Conservation (phyloP, 2,329 filamentous ascomycete species). For the Fusarium sp. region DNA sequence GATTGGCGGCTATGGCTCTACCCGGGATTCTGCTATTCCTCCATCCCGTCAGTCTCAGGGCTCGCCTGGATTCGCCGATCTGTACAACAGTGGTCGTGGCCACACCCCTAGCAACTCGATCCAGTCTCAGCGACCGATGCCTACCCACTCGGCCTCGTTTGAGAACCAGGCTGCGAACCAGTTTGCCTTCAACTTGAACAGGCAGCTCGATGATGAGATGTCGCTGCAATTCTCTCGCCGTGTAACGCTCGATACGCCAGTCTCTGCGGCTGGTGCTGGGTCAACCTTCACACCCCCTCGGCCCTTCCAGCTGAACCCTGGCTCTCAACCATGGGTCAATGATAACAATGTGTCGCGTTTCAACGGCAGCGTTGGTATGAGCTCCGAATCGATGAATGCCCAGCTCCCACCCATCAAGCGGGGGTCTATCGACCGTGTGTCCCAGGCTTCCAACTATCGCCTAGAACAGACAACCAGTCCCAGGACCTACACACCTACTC, state of each 20-base stretch:
- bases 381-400: constrained; percentile 50
- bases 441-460: constrained; percentile 52
- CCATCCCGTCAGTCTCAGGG: constrained; percentile 69
- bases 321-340: constrained; percentile 63
- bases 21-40: constrained; percentile 70
- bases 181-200: constrained; percentile 56
- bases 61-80: constrained; percentile 56
- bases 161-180: constrained; percentile 60
- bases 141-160: constrained; percentile 64
- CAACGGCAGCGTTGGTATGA: constrained; percentile 52
- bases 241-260: constrained; percentile 54
- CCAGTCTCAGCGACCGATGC: constrained; percentile 63
- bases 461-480: constrained; percentile 50
- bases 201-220: constrained; percentile 58
- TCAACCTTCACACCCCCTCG: constrained; percentile 51
- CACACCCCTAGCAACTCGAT: constrained; percentile 63
- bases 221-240: constrained; percentile 53
- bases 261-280: constrained; percentile 26
- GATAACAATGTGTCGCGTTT: constrained; percentile 48
- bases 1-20: constrained; percentile 52
- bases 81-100: constrained; percentile 50
- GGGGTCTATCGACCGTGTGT: constrained; percentile 58
- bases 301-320: constrained; percentile 65
- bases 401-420: constrained; percentile 53
- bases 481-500: constrained; percentile 48